phyloP scores from a whole-genome alignment of 1,284 basidiomycete genomes.

The Ceratobasidium sp. region DNA sequence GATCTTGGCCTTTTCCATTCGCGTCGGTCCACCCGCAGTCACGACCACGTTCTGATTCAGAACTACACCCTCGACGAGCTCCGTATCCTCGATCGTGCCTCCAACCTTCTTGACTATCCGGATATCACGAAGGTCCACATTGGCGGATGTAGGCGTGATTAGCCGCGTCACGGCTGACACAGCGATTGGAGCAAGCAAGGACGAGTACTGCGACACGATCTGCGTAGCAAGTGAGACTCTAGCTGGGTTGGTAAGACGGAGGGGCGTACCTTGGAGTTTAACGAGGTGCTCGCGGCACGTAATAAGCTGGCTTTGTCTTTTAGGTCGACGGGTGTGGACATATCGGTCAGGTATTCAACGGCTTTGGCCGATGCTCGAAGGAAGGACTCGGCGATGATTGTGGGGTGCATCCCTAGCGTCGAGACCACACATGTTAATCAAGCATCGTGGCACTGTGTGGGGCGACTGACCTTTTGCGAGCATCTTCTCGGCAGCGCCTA shows the following conservation, averaged over 20 bases:
- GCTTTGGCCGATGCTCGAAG: constrained; percentile 90
- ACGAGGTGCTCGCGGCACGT: constrained; percentile 91
- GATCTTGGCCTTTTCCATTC: constrained; percentile 99
- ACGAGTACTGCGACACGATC: constrained; percentile 99
- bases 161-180: constrained; percentile 94
- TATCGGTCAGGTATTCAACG: constrained; percentile 92
- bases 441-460: not conserved
- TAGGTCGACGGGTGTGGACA: constrained; percentile 92
- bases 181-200: constrained; percentile 95
- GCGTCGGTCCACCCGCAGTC: constrained; percentile 89
- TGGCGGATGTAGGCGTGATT: constrained; percentile 83
- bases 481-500: constrained; percentile 97
- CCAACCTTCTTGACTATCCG: constrained; percentile 98
- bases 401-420: constrained; percentile 82
- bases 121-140: constrained; percentile 96
- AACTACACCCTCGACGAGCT: constrained; percentile 94
- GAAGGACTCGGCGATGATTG: constrained; percentile 96
- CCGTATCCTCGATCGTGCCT: constrained; percentile 98
- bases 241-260: not conserved
- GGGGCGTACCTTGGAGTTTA: constrained; percentile 89
- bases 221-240: constrained; percentile 50
- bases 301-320: constrained; percentile 86
- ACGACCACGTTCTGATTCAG: constrained; percentile 94
- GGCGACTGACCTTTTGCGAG: constrained; percentile 75
- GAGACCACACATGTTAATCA: not conserved